phyloP scores from a whole-genome alignment of 768 basidiomycete genomes.

The Suillus alpinus region DNA sequence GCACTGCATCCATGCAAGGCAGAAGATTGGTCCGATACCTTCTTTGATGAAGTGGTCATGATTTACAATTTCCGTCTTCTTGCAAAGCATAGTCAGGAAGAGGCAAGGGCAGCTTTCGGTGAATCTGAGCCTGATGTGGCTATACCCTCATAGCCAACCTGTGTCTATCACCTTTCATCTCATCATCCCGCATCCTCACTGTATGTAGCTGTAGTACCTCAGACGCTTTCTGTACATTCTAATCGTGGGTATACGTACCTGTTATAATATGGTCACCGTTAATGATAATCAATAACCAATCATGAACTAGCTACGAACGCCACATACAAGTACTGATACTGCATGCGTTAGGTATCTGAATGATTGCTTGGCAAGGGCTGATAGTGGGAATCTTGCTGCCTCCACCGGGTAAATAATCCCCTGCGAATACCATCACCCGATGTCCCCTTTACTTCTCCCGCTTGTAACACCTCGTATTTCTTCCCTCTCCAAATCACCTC shows the following conservation, averaged over 20 bases:
- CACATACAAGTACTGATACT: neutral
- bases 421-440: slow-evolving; percentile 14
- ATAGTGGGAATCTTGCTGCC: slow-evolving; percentile 9
- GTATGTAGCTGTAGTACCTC: slow-evolving; percentile 7
- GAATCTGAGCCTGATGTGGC: slow-evolving; percentile 14
- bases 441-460: slow-evolving; percentile 62
- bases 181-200: slow-evolving; percentile 1
- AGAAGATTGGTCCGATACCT: slow-evolving; percentile 57
- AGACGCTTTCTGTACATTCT: slow-evolving; percentile 34
- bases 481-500: slow-evolving; percentile 87
- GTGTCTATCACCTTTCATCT: neutral
- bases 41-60: slow-evolving; percentile 63
- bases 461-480: slow-evolving; percentile 67
- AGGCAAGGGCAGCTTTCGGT: slow-evolving; percentile 27
- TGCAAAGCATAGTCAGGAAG: slow-evolving; percentile 36
- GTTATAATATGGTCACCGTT: slow-evolving; percentile 22
- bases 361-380: slow-evolving; percentile 6
- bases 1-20: slow-evolving; percentile 41
- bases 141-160: slow-evolving; percentile 3
- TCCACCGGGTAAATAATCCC: slow-evolving; percentile 26
- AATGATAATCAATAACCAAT: slow-evolving; percentile 4
- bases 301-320: neutral
- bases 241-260: slow-evolving; percentile 34
- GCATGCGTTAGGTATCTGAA: slow-evolving; percentile 15
- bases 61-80: slow-evolving; percentile 48